Evolutionary conservation across 441 rosid species (phyloP), one percentile per base, ranked within the genome.

Genomic region (Adansonia gregorii): DNA sequence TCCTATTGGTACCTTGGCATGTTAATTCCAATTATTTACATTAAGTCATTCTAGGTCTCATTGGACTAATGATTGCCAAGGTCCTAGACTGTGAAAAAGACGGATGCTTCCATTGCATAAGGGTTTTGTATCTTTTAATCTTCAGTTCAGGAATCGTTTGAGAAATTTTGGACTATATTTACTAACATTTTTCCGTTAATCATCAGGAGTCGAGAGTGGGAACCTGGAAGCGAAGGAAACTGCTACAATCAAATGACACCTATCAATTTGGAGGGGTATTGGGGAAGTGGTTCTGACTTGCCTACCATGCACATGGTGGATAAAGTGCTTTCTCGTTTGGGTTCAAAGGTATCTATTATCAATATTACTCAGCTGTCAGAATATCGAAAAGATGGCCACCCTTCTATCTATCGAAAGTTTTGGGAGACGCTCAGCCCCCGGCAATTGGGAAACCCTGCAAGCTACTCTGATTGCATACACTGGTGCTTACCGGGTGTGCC

Each of bases 401-500:
- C 97, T 3, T 92, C 99, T 0, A 88, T 95, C 31, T 91, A 95
- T 84, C 82, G 97, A 66, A 95, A 95, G 86, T 95, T 95, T 79
- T 94, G 95, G 97, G 99, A 95, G 87, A 80, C 93, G 27, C 54
- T 90, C 67, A 90, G 83, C 71, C 79, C 92, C 0, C 83, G 87
- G 71, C 90, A 90, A 76, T 76, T 91, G 77, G 75, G 86, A 4
- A 87, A 92, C 15, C 99, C 99, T 0, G 60, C 87, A 0, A 82
- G 86, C 51, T 94, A 88, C 87, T 94, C 99, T 1, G 99, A 95
- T 77, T 95, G 98, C 87, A 94, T 83, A 67, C 99, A 95, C 59
- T 92, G 98, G 98, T 95, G 98, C 85, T 86, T 95, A 61, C 98
- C 98, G 1, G 98, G 98, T 4, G 90, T 95, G 45, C 99, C 97